Evolutionary conservation across 1,284 basidiomycete species (phyloP).

Genomic region (Hymenochaete sp.): DNA sequence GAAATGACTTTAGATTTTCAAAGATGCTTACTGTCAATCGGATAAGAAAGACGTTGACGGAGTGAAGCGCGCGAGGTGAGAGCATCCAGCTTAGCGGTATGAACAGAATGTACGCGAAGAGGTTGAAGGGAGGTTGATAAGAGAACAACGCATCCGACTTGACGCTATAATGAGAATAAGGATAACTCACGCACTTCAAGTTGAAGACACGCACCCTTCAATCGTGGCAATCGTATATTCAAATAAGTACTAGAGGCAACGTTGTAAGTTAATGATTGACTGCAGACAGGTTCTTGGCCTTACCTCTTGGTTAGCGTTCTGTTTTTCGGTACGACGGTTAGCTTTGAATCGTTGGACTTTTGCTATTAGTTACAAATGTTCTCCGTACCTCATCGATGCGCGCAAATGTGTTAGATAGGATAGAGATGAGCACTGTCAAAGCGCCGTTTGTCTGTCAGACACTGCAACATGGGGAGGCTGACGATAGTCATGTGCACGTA

Average conservation of each 20-base stretch:
- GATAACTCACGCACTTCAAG: slow-evolving; percentile 8
- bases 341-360: background rate
- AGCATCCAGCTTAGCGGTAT: slow-evolving; percentile 69
- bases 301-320: slow-evolving; percentile 81
- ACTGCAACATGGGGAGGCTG: background rate
- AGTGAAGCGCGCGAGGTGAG: slow-evolving; percentile 66
- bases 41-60: slow-evolving; percentile 76
- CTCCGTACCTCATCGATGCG: slow-evolving; percentile 61
- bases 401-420: slow-evolving; percentile 79
- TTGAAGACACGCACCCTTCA: slow-evolving; percentile 51
- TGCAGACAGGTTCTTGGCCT: slow-evolving; percentile 13
- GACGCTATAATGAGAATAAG: slow-evolving; percentile 35
- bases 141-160: slow-evolving; percentile 87
- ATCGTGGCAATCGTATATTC: slow-evolving; percentile 82
- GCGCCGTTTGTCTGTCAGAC: slow-evolving; percentile 15
- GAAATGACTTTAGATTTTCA: background rate
- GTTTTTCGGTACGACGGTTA: too few species aligned
- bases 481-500: slow-evolving; percentile 28
- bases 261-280: slow-evolving; percentile 1
- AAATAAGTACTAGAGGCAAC: slow-evolving; percentile 81
- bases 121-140: slow-evolving; percentile 82
- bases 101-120: slow-evolving; percentile 68
- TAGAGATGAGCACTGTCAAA: slow-evolving; percentile 72
- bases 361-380: background rate
- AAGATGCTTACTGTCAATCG: slow-evolving; percentile 49